A percentile compares a stretch with the other conserved stretches of the same genome.
phyloP scores from a whole-genome alignment of 23 red algal genomes.

The Porphyridium purpureum region DNA sequence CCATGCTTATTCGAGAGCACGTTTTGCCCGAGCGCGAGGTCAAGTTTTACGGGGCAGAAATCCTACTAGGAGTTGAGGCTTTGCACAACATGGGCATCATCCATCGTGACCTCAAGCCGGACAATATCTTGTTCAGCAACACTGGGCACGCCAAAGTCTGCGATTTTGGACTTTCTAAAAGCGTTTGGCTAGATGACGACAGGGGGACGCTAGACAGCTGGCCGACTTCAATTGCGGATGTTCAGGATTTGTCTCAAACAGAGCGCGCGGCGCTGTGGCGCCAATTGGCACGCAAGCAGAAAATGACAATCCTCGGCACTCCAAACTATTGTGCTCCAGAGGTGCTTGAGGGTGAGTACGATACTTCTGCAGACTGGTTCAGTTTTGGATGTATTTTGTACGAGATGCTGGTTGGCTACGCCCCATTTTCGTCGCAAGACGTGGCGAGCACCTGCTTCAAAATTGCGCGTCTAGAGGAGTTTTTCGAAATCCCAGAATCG shows the following conservation, averaged over 20 bases:
- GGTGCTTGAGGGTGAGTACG: slow-evolving; percentile 21
- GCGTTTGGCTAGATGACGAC: slow-evolving; percentile 2
- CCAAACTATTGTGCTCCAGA: background rate
- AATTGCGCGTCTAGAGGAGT: slow-evolving; percentile 68
- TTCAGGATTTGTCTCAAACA: no score
- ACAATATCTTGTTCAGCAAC: slow-evolving; percentile 87
- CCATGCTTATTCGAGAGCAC: slow-evolving; percentile 21
- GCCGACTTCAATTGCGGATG: no score
- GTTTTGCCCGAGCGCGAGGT: slow-evolving; percentile 69
- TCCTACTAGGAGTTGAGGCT: slow-evolving; percentile 81
- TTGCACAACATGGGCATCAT: slow-evolving; percentile 91
- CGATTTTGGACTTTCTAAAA: slow-evolving; percentile 94
- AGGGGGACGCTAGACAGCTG: slow-evolving; percentile 9
- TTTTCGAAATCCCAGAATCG: slow-evolving; percentile 56
- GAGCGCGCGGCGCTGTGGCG: slow-evolving; percentile 50
- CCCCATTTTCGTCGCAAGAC: slow-evolving; percentile 81
- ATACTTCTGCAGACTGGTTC: slow-evolving; percentile 92
- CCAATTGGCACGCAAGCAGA: slow-evolving; percentile 27
- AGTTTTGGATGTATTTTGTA: slow-evolving; percentile 85
- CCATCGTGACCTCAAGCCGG: slow-evolving; percentile 94
- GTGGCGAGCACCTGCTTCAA: slow-evolving; percentile 77
- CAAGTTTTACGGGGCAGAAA: slow-evolving; percentile 88
- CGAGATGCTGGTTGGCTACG: slow-evolving; percentile 96
- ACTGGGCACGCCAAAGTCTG: slow-evolving; percentile 73
- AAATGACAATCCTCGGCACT: background rate